A percentile compares a stretch with the other conserved stretches of the same genome.
These are phyloP conservation scores for Chrysanthemum seticuspe DNA, from an alignment of 129 eudicot genomes.

Conservation along the genomic window DNA sequence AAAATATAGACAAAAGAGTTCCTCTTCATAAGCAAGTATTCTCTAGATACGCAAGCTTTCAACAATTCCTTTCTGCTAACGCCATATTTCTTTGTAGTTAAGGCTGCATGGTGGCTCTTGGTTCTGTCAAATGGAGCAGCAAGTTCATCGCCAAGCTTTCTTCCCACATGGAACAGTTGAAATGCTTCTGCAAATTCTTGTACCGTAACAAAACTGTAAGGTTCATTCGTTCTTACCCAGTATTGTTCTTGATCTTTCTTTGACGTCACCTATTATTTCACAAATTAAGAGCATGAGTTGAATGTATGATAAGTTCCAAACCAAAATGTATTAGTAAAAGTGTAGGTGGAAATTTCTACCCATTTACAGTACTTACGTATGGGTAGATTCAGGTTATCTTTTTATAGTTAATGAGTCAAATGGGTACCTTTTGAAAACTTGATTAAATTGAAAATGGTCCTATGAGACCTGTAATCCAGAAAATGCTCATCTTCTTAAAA, in stretches of 20 bases:
- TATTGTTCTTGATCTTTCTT: slow-evolving; percentile 75
- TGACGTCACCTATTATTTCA: slow-evolving; percentile 57
- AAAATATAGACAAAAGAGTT: slow-evolving; percentile 82
- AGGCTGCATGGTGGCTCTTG: slow-evolving; percentile 79
- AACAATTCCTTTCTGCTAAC: slow-evolving; percentile 64
- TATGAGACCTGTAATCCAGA: too few species aligned
- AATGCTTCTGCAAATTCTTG: slow-evolving; percentile 75
- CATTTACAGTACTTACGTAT: too few species aligned
- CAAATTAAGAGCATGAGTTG: neutral
- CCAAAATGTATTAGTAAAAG: neutral
- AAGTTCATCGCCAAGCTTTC: slow-evolving; percentile 62
- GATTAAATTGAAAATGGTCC: too few species aligned
- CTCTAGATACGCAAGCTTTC: slow-evolving; percentile 76
- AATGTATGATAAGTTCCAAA: slow-evolving; percentile 3
- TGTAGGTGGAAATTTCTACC: neutral
- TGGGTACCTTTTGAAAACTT: too few species aligned
- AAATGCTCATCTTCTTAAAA: too few species aligned
- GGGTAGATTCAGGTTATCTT: too few species aligned
- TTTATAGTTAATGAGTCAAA: too few species aligned
- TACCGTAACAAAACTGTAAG: slow-evolving; percentile 50
- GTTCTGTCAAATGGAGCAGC: slow-evolving; percentile 62
- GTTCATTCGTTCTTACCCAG: slow-evolving; percentile 47
- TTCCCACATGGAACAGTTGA: slow-evolving; percentile 72
- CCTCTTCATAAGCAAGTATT: slow-evolving; percentile 72
- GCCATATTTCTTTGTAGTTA: slow-evolving; percentile 68